These are phyloP conservation scores for Byssochlamys sp. DNA, from an alignment of 2,329 filamentous ascomycete species.

Conservation along the genomic window DNA sequence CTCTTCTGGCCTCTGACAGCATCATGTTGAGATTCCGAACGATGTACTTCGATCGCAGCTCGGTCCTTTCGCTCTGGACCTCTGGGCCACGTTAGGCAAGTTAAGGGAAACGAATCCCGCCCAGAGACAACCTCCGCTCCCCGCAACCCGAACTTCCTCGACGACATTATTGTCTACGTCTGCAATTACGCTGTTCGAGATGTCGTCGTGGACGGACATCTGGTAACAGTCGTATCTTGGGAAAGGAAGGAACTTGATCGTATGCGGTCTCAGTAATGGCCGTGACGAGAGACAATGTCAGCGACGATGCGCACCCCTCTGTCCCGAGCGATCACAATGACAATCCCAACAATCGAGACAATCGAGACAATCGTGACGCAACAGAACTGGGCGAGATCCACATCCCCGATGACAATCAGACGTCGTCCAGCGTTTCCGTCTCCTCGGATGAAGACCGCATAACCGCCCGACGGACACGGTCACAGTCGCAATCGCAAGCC, in stretches of 20 bases:
- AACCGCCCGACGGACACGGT: constrained; percentile 14
- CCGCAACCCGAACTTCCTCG: not conserved
- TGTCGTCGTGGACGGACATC: not conserved
- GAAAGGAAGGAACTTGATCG: not conserved
- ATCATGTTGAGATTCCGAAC: not conserved
- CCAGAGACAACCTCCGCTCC: not conserved
- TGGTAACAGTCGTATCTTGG: not conserved
- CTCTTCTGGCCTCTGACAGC: not conserved
- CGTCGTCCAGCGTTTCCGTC: constrained; percentile 14
- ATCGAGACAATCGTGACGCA: not conserved
- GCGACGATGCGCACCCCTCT: not conserved
- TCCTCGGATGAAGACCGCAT: constrained; percentile 26
- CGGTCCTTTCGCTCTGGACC: not conserved
- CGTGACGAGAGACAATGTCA: not conserved
- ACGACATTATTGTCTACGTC: not conserved
- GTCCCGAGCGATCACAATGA: not conserved
- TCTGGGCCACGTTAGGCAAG: not conserved
- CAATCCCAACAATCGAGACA: not conserved
- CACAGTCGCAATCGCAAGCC: constrained; percentile 15
- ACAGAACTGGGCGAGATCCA: not conserved
- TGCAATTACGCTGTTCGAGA: not conserved
- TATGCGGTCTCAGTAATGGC: not conserved
- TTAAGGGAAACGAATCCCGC: not conserved
- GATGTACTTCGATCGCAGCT: not conserved
- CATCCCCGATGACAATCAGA: not conserved